Evolutionary conservation across 805 yeast genomes (phyloP).

Genomic region (Kazachstania africana): DNA sequence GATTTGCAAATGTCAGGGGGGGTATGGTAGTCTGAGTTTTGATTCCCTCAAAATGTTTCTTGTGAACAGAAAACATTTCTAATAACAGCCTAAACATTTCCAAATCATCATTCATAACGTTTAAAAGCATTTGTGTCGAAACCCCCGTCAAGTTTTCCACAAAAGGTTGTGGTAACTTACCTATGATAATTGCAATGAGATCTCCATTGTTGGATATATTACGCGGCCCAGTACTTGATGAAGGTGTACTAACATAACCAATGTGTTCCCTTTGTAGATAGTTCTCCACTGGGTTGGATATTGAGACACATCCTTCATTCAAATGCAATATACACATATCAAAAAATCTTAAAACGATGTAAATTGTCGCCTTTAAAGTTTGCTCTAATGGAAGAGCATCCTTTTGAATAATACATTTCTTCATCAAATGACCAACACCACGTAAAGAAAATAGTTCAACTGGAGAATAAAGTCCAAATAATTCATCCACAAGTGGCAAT

Average conservation of each 20-base stretch:
- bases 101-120: slow-evolving; percentile 8
- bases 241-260: slow-evolving; percentile 7
- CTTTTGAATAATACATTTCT: slow-evolving; percentile 3
- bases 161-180: slow-evolving; percentile 11
- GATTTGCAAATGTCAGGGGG: too few relatives aligned
- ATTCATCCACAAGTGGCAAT: slow-evolving; percentile 20
- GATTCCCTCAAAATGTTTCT: neutral
- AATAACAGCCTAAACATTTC: slow-evolving; percentile 12
- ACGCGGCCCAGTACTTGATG: slow-evolving; percentile 4
- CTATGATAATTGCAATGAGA: slow-evolving; percentile 7
- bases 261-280: slow-evolving; percentile 8
- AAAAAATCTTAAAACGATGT: slow-evolving; percentile 17
- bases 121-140: slow-evolving; percentile 3
- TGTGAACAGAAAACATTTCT: slow-evolving; percentile 10
- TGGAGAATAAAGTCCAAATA: slow-evolving; percentile 21
- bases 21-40: too few relatives aligned
- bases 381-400: neutral
- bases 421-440: slow-evolving; percentile 21
- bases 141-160: slow-evolving; percentile 8
- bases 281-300: slow-evolving; percentile 18
- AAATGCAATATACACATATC: slow-evolving; percentile 18
- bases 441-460: slow-evolving; percentile 18
- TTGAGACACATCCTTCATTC: slow-evolving; percentile 15
- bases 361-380: slow-evolving; percentile 21
- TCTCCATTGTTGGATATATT: slow-evolving; percentile 2